Conservation (phyloP, 306 rosid genomes). For the Glycyrrhiza uralensis region DNA sequence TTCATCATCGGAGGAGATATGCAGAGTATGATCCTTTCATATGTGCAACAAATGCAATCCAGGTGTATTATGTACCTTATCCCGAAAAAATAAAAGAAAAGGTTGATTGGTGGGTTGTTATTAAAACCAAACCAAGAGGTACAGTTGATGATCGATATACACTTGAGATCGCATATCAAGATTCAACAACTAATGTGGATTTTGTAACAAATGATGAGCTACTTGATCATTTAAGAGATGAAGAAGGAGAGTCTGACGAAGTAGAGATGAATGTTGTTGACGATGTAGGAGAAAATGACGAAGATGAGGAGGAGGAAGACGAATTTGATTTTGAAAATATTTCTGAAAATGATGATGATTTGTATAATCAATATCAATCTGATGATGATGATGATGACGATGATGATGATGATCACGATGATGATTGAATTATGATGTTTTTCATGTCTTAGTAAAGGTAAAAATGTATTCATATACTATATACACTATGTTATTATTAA, state of each 20-base stretch:
- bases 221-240: neutral
- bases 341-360: neutral
- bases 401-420: too few relatives aligned
- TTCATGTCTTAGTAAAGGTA: too few relatives aligned
- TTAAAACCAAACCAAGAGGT: neutral
- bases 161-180: neutral
- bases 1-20: neutral
- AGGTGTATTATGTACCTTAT: neutral
- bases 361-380: too few relatives aligned
- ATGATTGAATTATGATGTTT: too few relatives aligned
- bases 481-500: too few relatives aligned
- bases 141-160: neutral
- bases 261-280: neutral
- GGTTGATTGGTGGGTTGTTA: neutral
- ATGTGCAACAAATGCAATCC: neutral
- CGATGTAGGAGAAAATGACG: neutral
- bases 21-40: neutral
- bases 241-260: neutral
- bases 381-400: too few relatives aligned
- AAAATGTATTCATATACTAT: too few relatives aligned
- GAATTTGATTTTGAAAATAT: neutral
- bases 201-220: neutral
- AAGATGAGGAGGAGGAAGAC: neutral
- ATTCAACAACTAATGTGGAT: neutral
- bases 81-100: neutral